Evolutionary conservation across 2,329 filamentous ascomycete species (phyloP).

Genomic region (Sphaceloma murrayae): DNA sequence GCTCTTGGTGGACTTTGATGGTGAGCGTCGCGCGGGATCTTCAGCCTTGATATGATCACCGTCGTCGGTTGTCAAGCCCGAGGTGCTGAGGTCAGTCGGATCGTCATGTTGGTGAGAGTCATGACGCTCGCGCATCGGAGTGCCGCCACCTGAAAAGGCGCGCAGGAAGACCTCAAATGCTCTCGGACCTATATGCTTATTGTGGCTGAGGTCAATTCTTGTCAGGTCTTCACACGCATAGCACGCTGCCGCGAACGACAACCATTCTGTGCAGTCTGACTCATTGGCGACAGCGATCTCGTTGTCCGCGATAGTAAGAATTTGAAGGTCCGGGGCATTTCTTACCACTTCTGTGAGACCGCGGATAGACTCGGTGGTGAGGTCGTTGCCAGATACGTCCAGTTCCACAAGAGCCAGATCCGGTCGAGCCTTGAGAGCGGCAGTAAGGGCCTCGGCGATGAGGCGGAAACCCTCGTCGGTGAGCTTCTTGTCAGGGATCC

Average conservation of each 20-base stretch:
- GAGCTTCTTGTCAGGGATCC: constrained; percentile 37
- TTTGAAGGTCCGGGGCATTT: constrained; percentile 37
- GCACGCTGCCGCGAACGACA: constrained; percentile 37
- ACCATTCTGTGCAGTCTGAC: constrained; percentile 34
- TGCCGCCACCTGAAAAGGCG: constrained; percentile 20
- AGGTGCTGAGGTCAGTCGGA: constrained; percentile 22
- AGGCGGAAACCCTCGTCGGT: constrained; percentile 37
- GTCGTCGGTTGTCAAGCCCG: constrained; percentile 23
- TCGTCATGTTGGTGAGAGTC: constrained; percentile 11
- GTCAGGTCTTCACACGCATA: constrained; percentile 34
- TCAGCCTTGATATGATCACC: constrained; percentile 17
- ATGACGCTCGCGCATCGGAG: neutral
- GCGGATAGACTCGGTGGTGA: constrained; percentile 35
- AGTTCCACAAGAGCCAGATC: constrained; percentile 37
- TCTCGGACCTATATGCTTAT: constrained; percentile 32
- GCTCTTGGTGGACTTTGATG: neutral
- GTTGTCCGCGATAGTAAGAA: constrained; percentile 41
- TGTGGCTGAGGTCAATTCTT: constrained; percentile 38
- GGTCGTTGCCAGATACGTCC: constrained; percentile 36
- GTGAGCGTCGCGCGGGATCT: neutral
- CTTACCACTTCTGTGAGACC: constrained; percentile 35
- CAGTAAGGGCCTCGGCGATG: constrained; percentile 35
- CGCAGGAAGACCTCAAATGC: constrained; percentile 39
- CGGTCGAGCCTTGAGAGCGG: constrained; percentile 27
- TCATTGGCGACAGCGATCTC: constrained; percentile 32